These are phyloP conservation scores for Helotiales sp. DNA, from an alignment of 2,329 filamentous ascomycete species.

Conservation along the genomic window DNA sequence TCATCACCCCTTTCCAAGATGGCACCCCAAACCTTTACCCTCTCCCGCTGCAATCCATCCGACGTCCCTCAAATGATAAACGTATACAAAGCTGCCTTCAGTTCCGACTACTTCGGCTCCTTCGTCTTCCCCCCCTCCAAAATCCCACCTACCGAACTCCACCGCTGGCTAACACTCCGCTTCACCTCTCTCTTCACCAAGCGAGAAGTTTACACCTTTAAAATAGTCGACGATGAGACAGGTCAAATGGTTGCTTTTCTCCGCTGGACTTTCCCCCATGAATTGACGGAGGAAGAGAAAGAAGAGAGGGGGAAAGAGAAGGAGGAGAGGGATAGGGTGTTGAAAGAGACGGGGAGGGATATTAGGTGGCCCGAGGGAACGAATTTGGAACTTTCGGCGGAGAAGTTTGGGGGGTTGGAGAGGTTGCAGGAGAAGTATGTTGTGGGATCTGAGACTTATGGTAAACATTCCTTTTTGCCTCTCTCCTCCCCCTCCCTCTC, in stretches of 20 bases:
- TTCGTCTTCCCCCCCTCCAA: constrained; percentile 23
- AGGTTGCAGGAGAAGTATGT: constrained; percentile 33
- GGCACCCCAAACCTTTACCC: constrained; percentile 8
- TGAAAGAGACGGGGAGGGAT: constrained; percentile 8
- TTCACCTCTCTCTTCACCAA: constrained; percentile 33
- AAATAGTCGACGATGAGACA: constrained; percentile 33
- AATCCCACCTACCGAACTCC: constrained; percentile 13
- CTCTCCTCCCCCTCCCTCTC: background rate
- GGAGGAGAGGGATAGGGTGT: constrained; percentile 1
- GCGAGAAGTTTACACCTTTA: constrained; percentile 35
- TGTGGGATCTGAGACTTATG: constrained; percentile 36
- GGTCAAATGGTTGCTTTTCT: constrained; percentile 35
- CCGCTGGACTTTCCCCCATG: constrained; percentile 38
- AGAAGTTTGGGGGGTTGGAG: constrained; percentile 35
- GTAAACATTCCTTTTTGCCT: constrained; percentile 25
- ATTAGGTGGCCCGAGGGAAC: constrained; percentile 34
- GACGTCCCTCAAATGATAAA: constrained; percentile 34
- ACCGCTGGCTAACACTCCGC: constrained; percentile 34
- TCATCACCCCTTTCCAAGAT: background rate
- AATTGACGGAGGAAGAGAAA: constrained; percentile 23
- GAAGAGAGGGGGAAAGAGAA: constrained; percentile 2
- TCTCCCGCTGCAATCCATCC: constrained; percentile 23
- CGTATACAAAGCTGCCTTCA: constrained; percentile 35
- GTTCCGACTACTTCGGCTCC: constrained; percentile 30
- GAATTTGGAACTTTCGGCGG: constrained; percentile 30